phyloP scores from a whole-genome alignment of 1,284 basidiomycete genomes.

The Ustilago tritici region DNA sequence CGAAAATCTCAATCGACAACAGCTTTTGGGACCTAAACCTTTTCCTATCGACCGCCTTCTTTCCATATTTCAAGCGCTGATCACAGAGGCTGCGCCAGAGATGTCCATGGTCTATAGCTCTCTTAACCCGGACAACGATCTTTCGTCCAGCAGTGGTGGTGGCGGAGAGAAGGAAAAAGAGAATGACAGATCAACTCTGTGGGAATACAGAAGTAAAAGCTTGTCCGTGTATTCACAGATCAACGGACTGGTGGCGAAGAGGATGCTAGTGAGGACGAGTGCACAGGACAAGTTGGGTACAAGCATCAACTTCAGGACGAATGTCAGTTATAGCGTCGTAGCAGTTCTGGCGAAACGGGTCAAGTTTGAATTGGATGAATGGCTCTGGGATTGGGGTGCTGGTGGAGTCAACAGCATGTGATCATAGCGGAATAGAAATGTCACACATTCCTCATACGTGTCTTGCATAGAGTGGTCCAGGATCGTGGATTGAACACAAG shows the following conservation, averaged over 20 bases:
- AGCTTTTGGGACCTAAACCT: conserved; percentile 81
- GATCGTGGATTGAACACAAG: background rate
- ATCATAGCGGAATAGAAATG: background rate
- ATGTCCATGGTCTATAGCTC: conserved; percentile 63
- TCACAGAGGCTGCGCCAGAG: conserved; percentile 82
- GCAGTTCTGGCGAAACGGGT: conserved; percentile 42
- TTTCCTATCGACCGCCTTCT: conserved; percentile 86
- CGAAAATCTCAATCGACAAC: conserved; percentile 75
- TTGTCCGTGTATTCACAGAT: conserved; percentile 48
- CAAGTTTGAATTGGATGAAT: conserved; percentile 53
- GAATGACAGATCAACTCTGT: conserved; percentile 31
- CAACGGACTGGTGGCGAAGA: conserved; percentile 43
- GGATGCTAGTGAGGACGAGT: conserved; percentile 47
- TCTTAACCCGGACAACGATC: conserved; percentile 65
- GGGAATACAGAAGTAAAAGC: conserved; percentile 38
- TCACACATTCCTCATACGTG: background rate
- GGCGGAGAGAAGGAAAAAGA: conserved; percentile 45
- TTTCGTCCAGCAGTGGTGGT: background rate
- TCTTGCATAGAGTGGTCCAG: background rate
- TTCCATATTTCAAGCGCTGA: conserved; percentile 83
- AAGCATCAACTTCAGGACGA: conserved; percentile 49
- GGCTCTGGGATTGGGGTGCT: conserved; percentile 57
- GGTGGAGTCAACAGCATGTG: conserved; percentile 26
- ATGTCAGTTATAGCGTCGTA: conserved; percentile 44
- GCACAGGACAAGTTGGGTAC: conserved; percentile 45